Evolutionary conservation across 192 early-diverging fungal species (phyloP), one percentile per base, ranked within the genome.

Genomic region (Backusella westeae): DNA sequence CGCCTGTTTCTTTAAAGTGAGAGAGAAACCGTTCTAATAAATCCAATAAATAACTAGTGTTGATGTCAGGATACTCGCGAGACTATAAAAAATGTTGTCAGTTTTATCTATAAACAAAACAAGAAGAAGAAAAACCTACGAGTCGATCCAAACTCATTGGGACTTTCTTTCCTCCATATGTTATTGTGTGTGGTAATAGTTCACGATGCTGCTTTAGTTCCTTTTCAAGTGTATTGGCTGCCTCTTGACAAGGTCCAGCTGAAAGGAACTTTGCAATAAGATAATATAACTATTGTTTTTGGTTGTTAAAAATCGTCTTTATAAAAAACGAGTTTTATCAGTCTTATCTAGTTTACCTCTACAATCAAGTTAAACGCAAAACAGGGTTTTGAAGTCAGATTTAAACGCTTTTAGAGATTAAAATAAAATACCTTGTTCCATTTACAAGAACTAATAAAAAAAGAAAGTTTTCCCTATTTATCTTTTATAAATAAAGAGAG

Each of bases 191-290:
- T 0, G 94, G 94, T 35, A 94, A 78, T 36, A 93, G 76, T 44
- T 84, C 78, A 39, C 83, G 79, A 36, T 90, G 81, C 32, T 81
- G 65, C 34, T 73, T 79, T 34, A 88, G 80, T 67, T 86, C 85
- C 12, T 81, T 78, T 6, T 81, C 71, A 38, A 94, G 80, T 19
- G 85, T 87, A 69, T 70, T 73, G 6, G 90, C 87, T 4, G 90
- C 85, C 17, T 85, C 82, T 26, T 82, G 77, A 67, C 89, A 90
- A 49, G 88, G 86, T 10, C 91, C 83, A 9, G 78, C 78, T 34
- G 89, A 83, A 21, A 94, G 82, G 67, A 92, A 93, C 70, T 87
- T 87, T 32, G 91, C 87, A 70, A 94, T 90, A 29, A 94, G 85
- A 84, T 88, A 93, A 77, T 93, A 88, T 68, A 93, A 89, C 90